Percentiles rank a stretch among this genome's conserved stretches.
phyloP scores from a whole-genome alignment of 805 yeast genomes.

The Brettanomyces anomalus region DNA sequence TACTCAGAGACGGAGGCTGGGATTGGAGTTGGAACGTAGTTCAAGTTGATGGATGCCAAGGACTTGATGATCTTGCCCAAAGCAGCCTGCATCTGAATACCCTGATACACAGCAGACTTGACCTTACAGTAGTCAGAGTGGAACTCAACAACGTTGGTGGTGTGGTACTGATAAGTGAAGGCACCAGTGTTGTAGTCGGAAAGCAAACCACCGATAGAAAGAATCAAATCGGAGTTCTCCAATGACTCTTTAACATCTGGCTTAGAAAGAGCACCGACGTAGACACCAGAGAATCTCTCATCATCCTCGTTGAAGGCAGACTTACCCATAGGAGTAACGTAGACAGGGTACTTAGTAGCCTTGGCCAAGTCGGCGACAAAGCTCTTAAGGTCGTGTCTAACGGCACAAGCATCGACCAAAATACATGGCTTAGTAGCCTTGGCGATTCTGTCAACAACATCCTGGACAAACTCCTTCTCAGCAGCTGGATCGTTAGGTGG shows the following conservation, averaged over 20 bases:
- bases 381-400: constrained; percentile 61
- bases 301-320: constrained; percentile 65
- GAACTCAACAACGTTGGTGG: constrained; percentile 69
- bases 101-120: constrained; percentile 61
- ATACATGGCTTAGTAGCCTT: constrained; percentile 63
- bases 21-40: constrained; percentile 44
- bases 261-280: constrained; percentile 71
- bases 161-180: constrained; percentile 65
- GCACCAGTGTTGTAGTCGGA: constrained; percentile 91
- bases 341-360: constrained; percentile 69
- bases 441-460: constrained; percentile 41
- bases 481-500: constrained; percentile 51
- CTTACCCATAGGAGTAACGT: constrained; percentile 88
- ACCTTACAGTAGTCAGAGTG: constrained; percentile 70
- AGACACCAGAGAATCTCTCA: constrained; percentile 75
- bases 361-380: constrained; percentile 57
- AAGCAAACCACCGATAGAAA: constrained; percentile 74
- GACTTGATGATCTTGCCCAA: constrained; percentile 33
- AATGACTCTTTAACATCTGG: constrained; percentile 67
- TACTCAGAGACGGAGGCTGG: constrained; percentile 33
- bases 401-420: constrained; percentile 81
- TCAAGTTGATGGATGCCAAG: constrained; percentile 25
- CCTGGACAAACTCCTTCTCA: constrained; percentile 53
- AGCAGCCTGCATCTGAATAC: constrained; percentile 59
- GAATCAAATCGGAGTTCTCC: constrained; percentile 64